phyloP scores from a whole-genome alignment of 306 rosid species.

The Crotalaria pallida region DNA sequence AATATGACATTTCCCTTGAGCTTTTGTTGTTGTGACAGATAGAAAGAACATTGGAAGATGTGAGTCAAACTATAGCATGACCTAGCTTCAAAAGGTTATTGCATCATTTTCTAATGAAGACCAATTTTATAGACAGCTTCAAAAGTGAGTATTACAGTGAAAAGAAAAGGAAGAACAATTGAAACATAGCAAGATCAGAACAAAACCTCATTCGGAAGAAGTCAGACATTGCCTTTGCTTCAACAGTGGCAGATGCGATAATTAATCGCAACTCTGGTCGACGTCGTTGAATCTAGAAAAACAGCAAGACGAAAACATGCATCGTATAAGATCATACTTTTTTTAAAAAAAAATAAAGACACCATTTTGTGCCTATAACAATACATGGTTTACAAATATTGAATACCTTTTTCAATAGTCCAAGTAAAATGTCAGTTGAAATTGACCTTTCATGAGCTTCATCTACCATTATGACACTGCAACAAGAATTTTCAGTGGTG shows the following conservation, averaged over 20 bases:
- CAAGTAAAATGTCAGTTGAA: conserved; percentile 88
- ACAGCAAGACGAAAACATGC: conserved; percentile 16
- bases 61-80: background rate
- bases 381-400: background rate
- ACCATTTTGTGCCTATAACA: background rate
- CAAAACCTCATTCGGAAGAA: conserved; percentile 69
- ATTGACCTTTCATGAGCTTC: conserved; percentile 99
- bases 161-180: conserved; percentile 9
- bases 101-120: background rate
- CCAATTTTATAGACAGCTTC: background rate
- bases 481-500: conserved; percentile 5
- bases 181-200: conserved; percentile 9
- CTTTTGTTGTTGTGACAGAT: background rate
- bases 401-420: conserved; percentile 83
- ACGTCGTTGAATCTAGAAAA: conserved; percentile 69
- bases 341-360: background rate
- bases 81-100: background rate
- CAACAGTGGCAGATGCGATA: conserved; percentile 92
- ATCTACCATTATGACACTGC: conserved; percentile 85
- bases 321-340: background rate
- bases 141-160: background rate
- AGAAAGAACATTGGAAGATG: background rate
- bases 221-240: conserved; percentile 80
- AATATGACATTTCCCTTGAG: background rate
- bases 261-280: conserved; percentile 81